Conservation (phyloP, 495 filamentous ascomycete genomes). For the Aspergillus ostianus region DNA sequence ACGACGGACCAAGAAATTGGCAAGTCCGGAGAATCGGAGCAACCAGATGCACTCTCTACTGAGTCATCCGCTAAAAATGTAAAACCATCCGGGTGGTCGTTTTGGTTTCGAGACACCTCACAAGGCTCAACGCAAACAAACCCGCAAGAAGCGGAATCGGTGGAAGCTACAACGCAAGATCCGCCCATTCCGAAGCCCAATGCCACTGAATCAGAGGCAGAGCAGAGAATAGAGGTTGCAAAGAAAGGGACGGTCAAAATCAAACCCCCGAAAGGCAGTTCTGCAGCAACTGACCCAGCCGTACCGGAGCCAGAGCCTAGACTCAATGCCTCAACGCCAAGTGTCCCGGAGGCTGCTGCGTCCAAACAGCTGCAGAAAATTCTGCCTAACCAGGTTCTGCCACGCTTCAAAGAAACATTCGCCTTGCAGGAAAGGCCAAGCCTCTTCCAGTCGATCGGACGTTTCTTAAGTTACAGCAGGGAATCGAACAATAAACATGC, state of each 20-base stretch:
- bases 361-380: conserved; percentile 45
- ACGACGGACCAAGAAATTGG: conserved; percentile 16
- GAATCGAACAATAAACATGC: conserved; percentile 66
- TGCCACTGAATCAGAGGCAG: conserved; percentile 23
- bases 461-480: conserved; percentile 60
- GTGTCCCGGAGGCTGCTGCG: conserved; percentile 38
- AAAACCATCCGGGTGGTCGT: conserved; percentile 76
- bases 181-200: conserved; percentile 15
- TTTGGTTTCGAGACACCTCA: conserved; percentile 71
- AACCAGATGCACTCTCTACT: conserved; percentile 21
- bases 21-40: conserved; percentile 10
- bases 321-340: conserved; percentile 28
- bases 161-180: conserved; percentile 68
- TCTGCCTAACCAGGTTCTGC: conserved; percentile 64
- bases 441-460: conserved; percentile 68
- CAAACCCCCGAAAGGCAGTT: conserved; percentile 46
- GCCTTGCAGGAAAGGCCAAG: conserved; percentile 63
- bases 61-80: conserved; percentile 25
- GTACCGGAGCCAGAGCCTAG: conserved; percentile 36
- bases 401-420: conserved; percentile 68
- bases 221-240: conserved; percentile 39
- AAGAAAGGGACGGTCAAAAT: conserved; percentile 44
- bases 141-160: conserved; percentile 48
- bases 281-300: conserved; percentile 30
- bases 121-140: conserved; percentile 37